Percentiles rank a stretch among this genome's conserved stretches.
Evolutionary conservation across 2,329 filamentous ascomycete species (phyloP).

Genomic region (Colletotrichum tanaceti): DNA sequence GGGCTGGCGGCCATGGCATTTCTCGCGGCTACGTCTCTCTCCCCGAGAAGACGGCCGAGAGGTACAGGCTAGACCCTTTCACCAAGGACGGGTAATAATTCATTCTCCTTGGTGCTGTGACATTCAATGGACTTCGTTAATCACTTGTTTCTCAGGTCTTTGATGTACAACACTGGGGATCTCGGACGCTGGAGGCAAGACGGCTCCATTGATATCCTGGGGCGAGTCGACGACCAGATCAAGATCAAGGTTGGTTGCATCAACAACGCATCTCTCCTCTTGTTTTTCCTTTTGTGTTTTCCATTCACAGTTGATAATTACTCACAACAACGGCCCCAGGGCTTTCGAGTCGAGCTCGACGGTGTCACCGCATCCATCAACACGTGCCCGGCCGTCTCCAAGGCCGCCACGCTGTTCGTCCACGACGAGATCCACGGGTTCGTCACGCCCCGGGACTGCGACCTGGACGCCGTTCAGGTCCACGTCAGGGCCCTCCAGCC

Average conservation of each 20-base stretch:
- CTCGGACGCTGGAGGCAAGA: constrained; percentile 66
- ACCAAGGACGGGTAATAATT: constrained; percentile 61
- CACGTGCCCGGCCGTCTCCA: constrained; percentile 57
- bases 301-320: no score
- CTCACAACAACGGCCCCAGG: constrained; percentile 43
- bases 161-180: constrained; percentile 72
- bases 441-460: constrained; percentile 47
- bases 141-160: constrained; percentile 49
- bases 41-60: constrained; percentile 61
- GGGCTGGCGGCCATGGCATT: constrained; percentile 67
- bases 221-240: constrained; percentile 69
- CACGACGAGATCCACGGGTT: constrained; percentile 63
- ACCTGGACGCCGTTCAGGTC: constrained; percentile 52
- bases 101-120: not conserved
- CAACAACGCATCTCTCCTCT: no score
- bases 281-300: no score
- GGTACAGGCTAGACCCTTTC: constrained; percentile 64
- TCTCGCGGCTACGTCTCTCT: constrained; percentile 67
- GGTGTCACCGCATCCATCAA: constrained; percentile 63
- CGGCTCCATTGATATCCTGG: constrained; percentile 66
- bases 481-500: constrained; percentile 58
- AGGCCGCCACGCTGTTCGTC: constrained; percentile 60
- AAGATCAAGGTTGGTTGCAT: constrained; percentile 62
- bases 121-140: rapidly evolving
- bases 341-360: constrained; percentile 71